Percentiles rank a stretch among this genome's conserved stretches.
phyloP scores from a whole-genome alignment of 257 asterid species.

The Ocimum tenuiflorum region DNA sequence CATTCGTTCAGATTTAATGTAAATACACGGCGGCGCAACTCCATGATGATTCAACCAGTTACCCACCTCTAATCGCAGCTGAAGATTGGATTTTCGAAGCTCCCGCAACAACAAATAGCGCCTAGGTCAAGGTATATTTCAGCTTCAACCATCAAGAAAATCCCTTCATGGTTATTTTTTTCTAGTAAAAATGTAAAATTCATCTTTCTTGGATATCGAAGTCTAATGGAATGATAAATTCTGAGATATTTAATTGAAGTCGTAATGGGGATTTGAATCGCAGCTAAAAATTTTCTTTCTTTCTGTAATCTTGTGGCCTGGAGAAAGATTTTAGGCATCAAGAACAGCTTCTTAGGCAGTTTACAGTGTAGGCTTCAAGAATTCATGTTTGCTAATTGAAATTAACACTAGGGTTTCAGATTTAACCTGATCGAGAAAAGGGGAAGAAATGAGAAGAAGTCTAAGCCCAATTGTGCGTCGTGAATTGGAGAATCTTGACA shows the following conservation, averaged over 20 bases:
- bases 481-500: slow-evolving; percentile 85
- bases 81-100: not conserved
- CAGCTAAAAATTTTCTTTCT: not conserved
- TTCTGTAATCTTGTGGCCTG: too few species aligned
- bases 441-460: slow-evolving; percentile 54
- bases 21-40: not conserved
- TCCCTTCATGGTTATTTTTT: slow-evolving; percentile 4
- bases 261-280: not conserved
- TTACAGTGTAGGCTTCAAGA: too few species aligned
- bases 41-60: not conserved
- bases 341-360: too few species aligned
- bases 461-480: slow-evolving; percentile 62
- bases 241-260: not conserved
- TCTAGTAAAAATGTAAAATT: not conserved
- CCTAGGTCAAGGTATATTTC: not conserved
- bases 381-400: not conserved
- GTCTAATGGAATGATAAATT: not conserved
- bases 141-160: not conserved
- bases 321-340: too few species aligned
- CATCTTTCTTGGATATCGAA: slow-evolving; percentile 3
- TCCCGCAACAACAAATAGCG: not conserved
- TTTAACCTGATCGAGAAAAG: not conserved
- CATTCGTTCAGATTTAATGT: not conserved
- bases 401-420: not conserved
- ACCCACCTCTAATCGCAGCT: not conserved